A percentile compares a stretch with the other conserved stretches of the same genome.
Evolutionary conservation across 306 rosid genomes (phyloP).

Genomic region (Senna siamea): DNA sequence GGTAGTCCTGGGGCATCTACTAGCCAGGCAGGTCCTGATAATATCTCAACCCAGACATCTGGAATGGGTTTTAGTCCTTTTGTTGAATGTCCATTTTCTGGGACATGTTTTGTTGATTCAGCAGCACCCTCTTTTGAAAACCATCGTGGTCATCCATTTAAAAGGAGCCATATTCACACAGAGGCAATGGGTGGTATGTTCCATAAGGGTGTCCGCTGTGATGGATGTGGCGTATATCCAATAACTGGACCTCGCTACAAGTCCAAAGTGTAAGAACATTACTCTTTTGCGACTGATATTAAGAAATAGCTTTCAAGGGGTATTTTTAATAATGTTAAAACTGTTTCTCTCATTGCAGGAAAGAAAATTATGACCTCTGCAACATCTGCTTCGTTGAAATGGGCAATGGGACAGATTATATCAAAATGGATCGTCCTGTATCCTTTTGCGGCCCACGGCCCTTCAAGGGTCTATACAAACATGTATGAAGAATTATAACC

Average conservation of each 20-base stretch:
- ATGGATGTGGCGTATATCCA: constrained; percentile 91
- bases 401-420: constrained; percentile 66
- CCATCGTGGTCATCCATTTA: constrained; percentile 43
- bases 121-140: constrained; percentile 16
- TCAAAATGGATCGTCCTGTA: constrained; percentile 71
- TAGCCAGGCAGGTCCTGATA: constrained; percentile 37
- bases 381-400: constrained; percentile 64
- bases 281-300: background rate
- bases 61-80: constrained; percentile 24
- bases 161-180: constrained; percentile 51
- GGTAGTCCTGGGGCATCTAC: constrained; percentile 37
- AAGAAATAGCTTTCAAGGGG: background rate
- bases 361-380: constrained; percentile 84
- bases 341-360: constrained; percentile 54
- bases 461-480: constrained; percentile 34
- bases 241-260: constrained; percentile 92
- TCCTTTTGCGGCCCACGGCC: constrained; percentile 42
- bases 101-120: constrained; percentile 35
- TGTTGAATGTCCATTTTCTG: constrained; percentile 57
- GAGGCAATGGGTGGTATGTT: constrained; percentile 67
- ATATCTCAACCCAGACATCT: constrained; percentile 22
- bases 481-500: constrained; percentile 38
- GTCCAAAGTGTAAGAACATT: constrained; percentile 73
- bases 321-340: background rate
- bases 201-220: constrained; percentile 86